These are phyloP conservation scores for Coleophoma eucalyptorum DNA, from an alignment of 2,329 filamentous ascomycete species.

Conservation along the genomic window DNA sequence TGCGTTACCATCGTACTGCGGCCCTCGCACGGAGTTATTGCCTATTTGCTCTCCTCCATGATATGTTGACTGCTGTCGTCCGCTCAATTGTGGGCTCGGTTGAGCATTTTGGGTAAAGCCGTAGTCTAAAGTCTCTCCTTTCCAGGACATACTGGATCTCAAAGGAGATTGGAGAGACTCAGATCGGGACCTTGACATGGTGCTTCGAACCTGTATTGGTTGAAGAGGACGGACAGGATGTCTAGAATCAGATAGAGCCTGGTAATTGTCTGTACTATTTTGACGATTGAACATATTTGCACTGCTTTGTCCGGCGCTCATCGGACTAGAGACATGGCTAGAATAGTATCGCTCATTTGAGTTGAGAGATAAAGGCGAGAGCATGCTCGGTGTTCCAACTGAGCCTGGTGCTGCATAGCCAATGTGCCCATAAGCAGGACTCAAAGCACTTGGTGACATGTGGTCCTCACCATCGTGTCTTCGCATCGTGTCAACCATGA, in stretches of 20 bases:
- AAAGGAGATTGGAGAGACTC: slow-evolving; percentile 57
- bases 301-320: slow-evolving; percentile 43
- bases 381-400: slow-evolving; percentile 48
- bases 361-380: slow-evolving; percentile 53
- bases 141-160: slow-evolving; percentile 60
- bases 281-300: slow-evolving; percentile 51
- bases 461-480: slow-evolving; percentile 61
- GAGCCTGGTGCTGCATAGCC: slow-evolving; percentile 54
- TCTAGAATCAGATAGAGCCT: slow-evolving; percentile 38
- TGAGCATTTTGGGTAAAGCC: slow-evolving; percentile 41
- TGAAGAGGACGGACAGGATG: slow-evolving; percentile 49
- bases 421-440: slow-evolving; percentile 63
- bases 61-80: slow-evolving; percentile 46
- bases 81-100: slow-evolving; percentile 41
- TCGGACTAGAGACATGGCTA: slow-evolving; percentile 41
- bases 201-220: slow-evolving; percentile 54
- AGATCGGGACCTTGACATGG: slow-evolving; percentile 51
- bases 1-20: slow-evolving; percentile 46
- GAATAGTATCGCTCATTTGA: slow-evolving; percentile 53
- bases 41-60: slow-evolving; percentile 41
- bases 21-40: slow-evolving; percentile 34
- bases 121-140: slow-evolving; percentile 56
- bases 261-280: slow-evolving; percentile 41
- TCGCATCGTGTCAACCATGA: slow-evolving; percentile 66
- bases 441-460: slow-evolving; percentile 63